Percentiles rank a stretch among this genome's conserved stretches.
Evolutionary conservation across 768 basidiomycete genomes (phyloP).

Genomic region (Cantharellus anzutake): DNA sequence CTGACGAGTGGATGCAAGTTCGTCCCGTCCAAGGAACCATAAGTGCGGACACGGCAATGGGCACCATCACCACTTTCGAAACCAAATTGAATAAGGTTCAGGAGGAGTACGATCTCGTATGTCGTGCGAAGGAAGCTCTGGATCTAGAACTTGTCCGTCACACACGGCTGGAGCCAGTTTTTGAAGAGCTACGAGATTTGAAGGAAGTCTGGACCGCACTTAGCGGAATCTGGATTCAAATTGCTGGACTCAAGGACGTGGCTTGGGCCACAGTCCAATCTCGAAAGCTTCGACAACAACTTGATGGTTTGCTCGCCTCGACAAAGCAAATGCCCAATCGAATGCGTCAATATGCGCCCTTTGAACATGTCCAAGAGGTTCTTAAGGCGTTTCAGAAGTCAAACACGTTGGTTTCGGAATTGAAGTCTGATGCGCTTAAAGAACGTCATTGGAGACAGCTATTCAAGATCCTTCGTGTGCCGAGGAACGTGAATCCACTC

Average conservation of each 20-base stretch:
- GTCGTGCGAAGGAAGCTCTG: slow-evolving; percentile 90
- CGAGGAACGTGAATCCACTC: slow-evolving; percentile 55
- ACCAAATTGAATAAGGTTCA: slow-evolving; percentile 73
- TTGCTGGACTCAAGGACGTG: slow-evolving; percentile 72
- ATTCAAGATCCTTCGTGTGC: slow-evolving; percentile 69
- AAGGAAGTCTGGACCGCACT: slow-evolving; percentile 99
- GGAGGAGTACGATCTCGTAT: slow-evolving; percentile 90
- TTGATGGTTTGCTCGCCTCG: slow-evolving; percentile 78
- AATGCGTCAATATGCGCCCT: slow-evolving; percentile 98
- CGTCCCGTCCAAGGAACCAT: slow-evolving; percentile 94
- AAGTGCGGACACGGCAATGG: slow-evolving; percentile 92
- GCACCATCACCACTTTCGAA: slow-evolving; percentile 89
- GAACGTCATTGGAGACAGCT: slow-evolving; percentile 97
- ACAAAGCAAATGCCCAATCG: slow-evolving; percentile 98
- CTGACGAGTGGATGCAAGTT: slow-evolving; percentile 86
- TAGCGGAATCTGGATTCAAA: slow-evolving; percentile 91
- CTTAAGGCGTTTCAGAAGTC: slow-evolving; percentile 74
- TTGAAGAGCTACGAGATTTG: slow-evolving; percentile 87
- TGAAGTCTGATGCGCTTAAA: slow-evolving; percentile 93
- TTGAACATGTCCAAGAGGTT: slow-evolving; percentile 91
- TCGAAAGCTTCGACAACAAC: slow-evolving; percentile 81
- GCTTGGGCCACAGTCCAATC: slow-evolving; percentile 87
- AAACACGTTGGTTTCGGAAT: slow-evolving; percentile 74
- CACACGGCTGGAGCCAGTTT: slow-evolving; percentile 80
- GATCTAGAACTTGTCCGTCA: slow-evolving; percentile 81